Conservation (phyloP, 106 monocot genomes). For the Cymbidium sinense region DNA sequence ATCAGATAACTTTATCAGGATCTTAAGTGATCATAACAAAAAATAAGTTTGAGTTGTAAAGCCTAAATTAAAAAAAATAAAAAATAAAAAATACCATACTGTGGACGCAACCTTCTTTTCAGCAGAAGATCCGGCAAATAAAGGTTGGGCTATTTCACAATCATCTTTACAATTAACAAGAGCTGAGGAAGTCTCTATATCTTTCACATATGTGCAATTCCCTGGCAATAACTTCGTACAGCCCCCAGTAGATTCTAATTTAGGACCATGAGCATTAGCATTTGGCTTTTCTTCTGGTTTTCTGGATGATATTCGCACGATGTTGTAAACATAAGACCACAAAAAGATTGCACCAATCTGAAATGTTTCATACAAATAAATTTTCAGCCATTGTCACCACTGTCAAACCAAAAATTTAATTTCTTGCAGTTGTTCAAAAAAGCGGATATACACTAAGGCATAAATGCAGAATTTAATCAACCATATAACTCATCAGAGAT, state of each 20-base stretch:
- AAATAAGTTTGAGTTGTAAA: neutral
- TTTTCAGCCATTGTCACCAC: neutral
- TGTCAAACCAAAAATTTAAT: neutral
- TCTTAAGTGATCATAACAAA: neutral
- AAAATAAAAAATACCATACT: neutral
- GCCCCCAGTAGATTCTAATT: too few species aligned
- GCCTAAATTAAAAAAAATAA: neutral
- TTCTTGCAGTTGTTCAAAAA: neutral
- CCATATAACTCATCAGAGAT: neutral
- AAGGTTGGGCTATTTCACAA: neutral
- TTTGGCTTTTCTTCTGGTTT: neutral
- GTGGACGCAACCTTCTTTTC: slow-evolving; percentile 8
- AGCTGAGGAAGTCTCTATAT: neutral
- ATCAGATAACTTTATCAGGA: neutral
- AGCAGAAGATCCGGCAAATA: neutral
- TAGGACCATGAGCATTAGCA: neutral
- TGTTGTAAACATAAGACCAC: slow-evolving; percentile 21
- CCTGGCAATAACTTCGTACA: slow-evolving; percentile 17
- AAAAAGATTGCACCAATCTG: slow-evolving; percentile 15
- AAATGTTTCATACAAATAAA: neutral
- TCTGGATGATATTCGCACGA: slow-evolving; percentile 13
- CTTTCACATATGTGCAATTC: neutral
- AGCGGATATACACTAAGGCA: neutral
- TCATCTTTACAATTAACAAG: slow-evolving; percentile 7
- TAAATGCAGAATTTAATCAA: neutral